A percentile compares a stretch with the other conserved stretches of the same genome.
phyloP scores from a whole-genome alignment of 1,284 basidiomycete species.

The Lignosus rhinocerotis region DNA sequence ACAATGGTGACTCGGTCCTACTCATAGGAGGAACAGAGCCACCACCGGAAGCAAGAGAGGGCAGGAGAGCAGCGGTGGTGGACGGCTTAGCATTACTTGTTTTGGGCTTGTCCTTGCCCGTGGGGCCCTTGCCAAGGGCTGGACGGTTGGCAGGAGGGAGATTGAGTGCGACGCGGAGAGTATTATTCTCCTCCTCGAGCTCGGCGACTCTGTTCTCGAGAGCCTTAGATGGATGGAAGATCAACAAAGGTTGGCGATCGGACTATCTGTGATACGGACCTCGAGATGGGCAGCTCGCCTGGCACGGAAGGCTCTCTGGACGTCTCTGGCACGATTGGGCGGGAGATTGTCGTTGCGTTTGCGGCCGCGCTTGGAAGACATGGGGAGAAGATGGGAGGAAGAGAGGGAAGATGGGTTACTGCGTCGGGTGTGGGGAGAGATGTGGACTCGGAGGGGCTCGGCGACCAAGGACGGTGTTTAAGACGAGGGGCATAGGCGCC shows the following conservation, averaged over 20 bases:
- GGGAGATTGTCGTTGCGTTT: conserved; percentile 92
- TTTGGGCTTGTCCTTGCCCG: conserved; percentile 79
- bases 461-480: conserved; percentile 26
- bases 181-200: conserved; percentile 83
- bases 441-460: conserved; percentile 27
- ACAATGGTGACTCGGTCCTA: conserved; percentile 35
- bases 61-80: conserved; percentile 16
- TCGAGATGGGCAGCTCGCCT: conserved; percentile 87
- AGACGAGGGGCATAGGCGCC: conserved; percentile 27
- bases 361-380: conserved; percentile 86
- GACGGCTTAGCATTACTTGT: conserved; percentile 29
- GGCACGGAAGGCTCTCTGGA: conserved; percentile 90
- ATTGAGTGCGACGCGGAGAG: conserved; percentile 73
- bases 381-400: conserved; percentile 32
- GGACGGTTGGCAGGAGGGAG: conserved; percentile 75
- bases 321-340: conserved; percentile 89
- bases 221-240: conserved; percentile 48
- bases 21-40: conserved; percentile 24
- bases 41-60: conserved; percentile 19
- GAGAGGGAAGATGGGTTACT: conserved; percentile 16
- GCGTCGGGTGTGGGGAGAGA: conserved; percentile 21
- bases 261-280: conserved; percentile 44
- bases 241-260: conserved; percentile 3
- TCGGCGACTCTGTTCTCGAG: conserved; percentile 81
- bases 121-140: conserved; percentile 77